Evolutionary conservation across 768 basidiomycete genomes (phyloP), one percentile per base, ranked within the genome.

Genomic region (Mycena pura): DNA sequence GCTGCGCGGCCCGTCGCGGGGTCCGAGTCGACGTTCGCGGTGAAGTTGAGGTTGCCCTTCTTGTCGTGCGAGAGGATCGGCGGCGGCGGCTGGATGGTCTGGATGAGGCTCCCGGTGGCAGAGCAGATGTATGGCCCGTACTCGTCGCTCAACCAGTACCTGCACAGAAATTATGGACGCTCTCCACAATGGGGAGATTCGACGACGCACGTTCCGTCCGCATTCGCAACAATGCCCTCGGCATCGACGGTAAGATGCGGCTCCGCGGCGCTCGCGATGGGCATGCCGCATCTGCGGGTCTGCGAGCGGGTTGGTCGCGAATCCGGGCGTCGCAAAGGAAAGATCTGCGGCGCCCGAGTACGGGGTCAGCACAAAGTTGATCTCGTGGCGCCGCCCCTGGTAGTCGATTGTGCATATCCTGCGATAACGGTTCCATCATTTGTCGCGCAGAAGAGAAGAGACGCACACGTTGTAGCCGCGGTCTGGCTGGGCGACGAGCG

Each of bases 131-230:
- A 86, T 3, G 86, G 86, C 1, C 87, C 88, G 63, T 89, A 90
- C 73, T 90, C 88, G 68, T 90, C 89, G 65, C 84, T 85, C 28
- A 84, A 76, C 86, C 85, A 89, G 72, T 80, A 86, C 0, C 85
- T 86, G 58, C 19, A n/a, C 27, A 41, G n/a, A 46, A 17, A 27
- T 6, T 17, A 27, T 34, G 5, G 13, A 40, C 19, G 32, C 11
- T n/a, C 19, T 36, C 21, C 28, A 40, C 24, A 31, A 19, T 24
- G 1, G 31, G 19, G 24, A 36, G 32, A 41, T 3, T 29, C 40
- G 9, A 28, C 3, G 3, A 72, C 82, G 53, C 58, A 86, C 84
- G 80, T 82, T 65, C 88, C 88, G 63, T 90, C 88, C 0, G 72
- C 65, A 65, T 85, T 83, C 11, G 83, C 73, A 1, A 84, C 84